These are phyloP conservation scores for Fusarium algeriense DNA, from an alignment of 2,329 filamentous ascomycete species.

Conservation along the genomic window DNA sequence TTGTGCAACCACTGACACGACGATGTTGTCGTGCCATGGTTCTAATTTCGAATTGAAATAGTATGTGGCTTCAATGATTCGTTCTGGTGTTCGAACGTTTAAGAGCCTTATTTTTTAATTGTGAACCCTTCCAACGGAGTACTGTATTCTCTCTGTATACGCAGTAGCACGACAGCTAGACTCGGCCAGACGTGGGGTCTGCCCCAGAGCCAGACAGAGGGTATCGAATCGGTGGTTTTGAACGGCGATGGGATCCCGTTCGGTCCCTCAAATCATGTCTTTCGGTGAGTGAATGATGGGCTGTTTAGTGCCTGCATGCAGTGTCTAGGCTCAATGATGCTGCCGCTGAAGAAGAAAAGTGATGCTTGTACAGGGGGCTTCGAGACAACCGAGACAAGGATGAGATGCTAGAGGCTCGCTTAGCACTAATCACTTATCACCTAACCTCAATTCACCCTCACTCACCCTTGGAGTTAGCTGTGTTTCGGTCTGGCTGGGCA, in stretches of 20 bases:
- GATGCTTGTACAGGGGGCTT: constrained; percentile 13
- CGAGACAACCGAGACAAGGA: constrained; percentile 17
- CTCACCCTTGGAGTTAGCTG: constrained; percentile 7
- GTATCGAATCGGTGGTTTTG: constrained; percentile 43
- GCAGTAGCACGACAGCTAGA: constrained; percentile 21
- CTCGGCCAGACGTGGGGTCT: constrained; percentile 29
- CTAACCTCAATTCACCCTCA: constrained; percentile 15
- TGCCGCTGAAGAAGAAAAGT: constrained; percentile 25
- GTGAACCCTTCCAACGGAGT: background rate
- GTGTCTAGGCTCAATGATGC: constrained; percentile 2
- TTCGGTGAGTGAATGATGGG: constrained; percentile 21
- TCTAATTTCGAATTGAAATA: constrained; percentile 14
- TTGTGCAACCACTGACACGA: constrained; percentile 10
- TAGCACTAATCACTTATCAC: constrained; percentile 37
- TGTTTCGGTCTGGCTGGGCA: constrained; percentile 14
- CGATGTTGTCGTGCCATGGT: constrained; percentile 8
- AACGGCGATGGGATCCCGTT: constrained; percentile 6
- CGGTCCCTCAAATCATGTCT: background rate
- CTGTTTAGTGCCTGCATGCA: constrained; percentile 1
- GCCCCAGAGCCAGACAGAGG: constrained; percentile 39
- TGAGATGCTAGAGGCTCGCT: constrained; percentile 23
- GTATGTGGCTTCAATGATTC: constrained; percentile 20
- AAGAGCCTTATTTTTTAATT: background rate
- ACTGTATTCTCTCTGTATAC: constrained; percentile 2
- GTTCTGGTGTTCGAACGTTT: constrained; percentile 6